phyloP scores from a whole-genome alignment of 2,329 filamentous ascomycete genomes.

The Sporothrix luriei region DNA sequence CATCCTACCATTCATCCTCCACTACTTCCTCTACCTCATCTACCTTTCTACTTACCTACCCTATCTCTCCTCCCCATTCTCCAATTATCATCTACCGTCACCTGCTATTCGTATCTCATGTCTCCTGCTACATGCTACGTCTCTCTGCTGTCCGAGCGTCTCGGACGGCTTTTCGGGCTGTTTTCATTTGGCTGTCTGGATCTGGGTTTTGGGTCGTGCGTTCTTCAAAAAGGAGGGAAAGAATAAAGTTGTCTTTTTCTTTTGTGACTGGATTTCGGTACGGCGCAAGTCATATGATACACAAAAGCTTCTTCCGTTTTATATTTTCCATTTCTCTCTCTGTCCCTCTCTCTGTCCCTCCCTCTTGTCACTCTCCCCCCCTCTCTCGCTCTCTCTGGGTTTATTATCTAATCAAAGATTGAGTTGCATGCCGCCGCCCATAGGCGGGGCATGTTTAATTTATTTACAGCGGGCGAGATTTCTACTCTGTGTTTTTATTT shows the following conservation, averaged over 20 bases:
- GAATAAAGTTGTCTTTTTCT: neutral
- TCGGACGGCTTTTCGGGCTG: neutral
- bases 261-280: slow-evolving; percentile 33
- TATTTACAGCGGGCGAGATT: neutral
- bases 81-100: neutral
- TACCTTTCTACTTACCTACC: neutral
- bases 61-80: neutral
- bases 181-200: slow-evolving; percentile 5
- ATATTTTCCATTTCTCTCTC: neutral
- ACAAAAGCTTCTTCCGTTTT: slow-evolving; percentile 30
- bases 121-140: neutral
- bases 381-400: neutral
- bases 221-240: slow-evolving; percentile 20
- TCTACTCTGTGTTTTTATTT: neutral
- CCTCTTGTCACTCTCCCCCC: neutral
- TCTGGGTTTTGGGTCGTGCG: slow-evolving; percentile 20
- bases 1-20: neutral
- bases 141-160: slow-evolving; percentile 6
- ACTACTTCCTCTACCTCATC: neutral
- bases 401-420: slow-evolving; percentile 11
- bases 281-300: slow-evolving; percentile 34
- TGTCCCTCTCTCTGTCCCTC: neutral
- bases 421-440: neutral
- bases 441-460: neutral
- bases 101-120: neutral